Conservation (phyloP, 202 grass and related monocot species). For the Panicum virgatum region DNA sequence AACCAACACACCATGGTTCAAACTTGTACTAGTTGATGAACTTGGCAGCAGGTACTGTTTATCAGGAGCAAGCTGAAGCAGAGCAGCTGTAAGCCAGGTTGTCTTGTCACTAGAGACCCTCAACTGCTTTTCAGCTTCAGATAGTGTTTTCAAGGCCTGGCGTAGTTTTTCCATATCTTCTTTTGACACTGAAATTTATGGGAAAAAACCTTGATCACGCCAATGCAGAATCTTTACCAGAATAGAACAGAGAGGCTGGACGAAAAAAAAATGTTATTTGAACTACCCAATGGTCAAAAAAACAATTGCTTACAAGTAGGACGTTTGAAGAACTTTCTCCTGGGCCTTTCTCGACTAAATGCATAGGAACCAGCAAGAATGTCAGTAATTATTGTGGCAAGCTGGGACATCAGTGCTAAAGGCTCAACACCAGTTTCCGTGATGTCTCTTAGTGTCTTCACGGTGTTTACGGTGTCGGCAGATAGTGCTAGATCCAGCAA, state of each 20-base stretch:
- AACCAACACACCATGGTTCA: slow-evolving; percentile 47
- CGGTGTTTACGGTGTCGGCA: slow-evolving; percentile 79
- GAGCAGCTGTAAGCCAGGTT: slow-evolving; percentile 96
- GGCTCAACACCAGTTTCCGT: slow-evolving; percentile 90
- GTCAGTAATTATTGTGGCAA: slow-evolving; percentile 92
- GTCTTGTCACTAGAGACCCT: slow-evolving; percentile 87
- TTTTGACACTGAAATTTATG: slow-evolving; percentile 73
- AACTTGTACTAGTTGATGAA: slow-evolving; percentile 70
- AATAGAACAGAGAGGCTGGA: slow-evolving; percentile 24
- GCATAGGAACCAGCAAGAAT: slow-evolving; percentile 84
- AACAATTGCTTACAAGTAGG: slow-evolving; percentile 53
- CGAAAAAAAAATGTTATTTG: background rate
- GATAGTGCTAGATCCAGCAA: slow-evolving; percentile 88
- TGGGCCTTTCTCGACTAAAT: slow-evolving; percentile 58
- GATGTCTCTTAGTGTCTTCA: slow-evolving; percentile 79
- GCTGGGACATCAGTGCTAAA: slow-evolving; percentile 86
- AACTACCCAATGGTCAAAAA: slow-evolving; percentile 8
- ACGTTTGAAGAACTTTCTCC: slow-evolving; percentile 74
- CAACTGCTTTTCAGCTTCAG: slow-evolving; percentile 94
- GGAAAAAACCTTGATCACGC: slow-evolving; percentile 23
- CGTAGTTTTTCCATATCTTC: slow-evolving; percentile 88
- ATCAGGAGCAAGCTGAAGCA: slow-evolving; percentile 99
- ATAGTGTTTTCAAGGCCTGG: slow-evolving; percentile 83
- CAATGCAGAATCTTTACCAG: background rate
- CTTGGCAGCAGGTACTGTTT: slow-evolving; percentile 71